phyloP scores from a whole-genome alignment of 768 basidiomycete species.

The Pluteus cervinus region DNA sequence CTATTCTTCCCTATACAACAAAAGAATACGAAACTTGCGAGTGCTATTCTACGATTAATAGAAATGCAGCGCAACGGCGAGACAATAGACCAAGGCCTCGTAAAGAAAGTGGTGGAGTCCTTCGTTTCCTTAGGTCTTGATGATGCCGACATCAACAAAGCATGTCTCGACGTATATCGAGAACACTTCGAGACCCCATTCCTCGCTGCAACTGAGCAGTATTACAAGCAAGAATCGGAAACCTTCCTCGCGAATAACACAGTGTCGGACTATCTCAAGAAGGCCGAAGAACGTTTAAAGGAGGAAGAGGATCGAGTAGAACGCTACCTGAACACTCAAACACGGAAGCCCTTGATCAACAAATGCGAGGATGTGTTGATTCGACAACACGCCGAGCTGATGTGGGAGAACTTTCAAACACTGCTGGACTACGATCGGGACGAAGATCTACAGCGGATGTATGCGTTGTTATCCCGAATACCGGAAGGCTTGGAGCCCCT shows the following conservation, averaged over 20 bases:
- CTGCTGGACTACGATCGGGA: constrained; percentile 91
- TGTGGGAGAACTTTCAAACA: constrained; percentile 92
- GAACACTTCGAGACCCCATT: constrained; percentile 89
- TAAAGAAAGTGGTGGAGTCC: constrained; percentile 93
- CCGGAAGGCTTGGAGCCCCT: constrained; percentile 87
- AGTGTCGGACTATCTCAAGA: constrained; percentile 92
- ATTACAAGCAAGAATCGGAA: constrained; percentile 90
- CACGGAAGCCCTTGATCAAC: constrained; percentile 71
- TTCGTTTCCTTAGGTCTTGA: constrained; percentile 94
- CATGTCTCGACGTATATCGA: constrained; percentile 89
- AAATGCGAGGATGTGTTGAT: constrained; percentile 94
- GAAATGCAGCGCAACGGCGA: constrained; percentile 94
- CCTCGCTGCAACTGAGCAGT: constrained; percentile 81
- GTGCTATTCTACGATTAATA: constrained; percentile 83
- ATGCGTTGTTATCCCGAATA: constrained; percentile 85
- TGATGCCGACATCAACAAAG: constrained; percentile 86
- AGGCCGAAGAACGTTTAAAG: constrained; percentile 84
- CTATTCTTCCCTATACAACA: constrained; percentile 87
- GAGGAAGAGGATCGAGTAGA: constrained; percentile 97
- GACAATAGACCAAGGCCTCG: constrained; percentile 83
- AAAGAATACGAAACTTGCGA: constrained; percentile 76
- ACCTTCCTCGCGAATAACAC: constrained; percentile 84
- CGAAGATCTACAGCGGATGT: constrained; percentile 94
- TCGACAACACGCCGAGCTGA: constrained; percentile 71
- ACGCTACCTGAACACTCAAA: constrained; percentile 85